phyloP scores from a whole-genome alignment of 2,329 filamentous ascomycete species.

The Paecilomyces sp. region DNA sequence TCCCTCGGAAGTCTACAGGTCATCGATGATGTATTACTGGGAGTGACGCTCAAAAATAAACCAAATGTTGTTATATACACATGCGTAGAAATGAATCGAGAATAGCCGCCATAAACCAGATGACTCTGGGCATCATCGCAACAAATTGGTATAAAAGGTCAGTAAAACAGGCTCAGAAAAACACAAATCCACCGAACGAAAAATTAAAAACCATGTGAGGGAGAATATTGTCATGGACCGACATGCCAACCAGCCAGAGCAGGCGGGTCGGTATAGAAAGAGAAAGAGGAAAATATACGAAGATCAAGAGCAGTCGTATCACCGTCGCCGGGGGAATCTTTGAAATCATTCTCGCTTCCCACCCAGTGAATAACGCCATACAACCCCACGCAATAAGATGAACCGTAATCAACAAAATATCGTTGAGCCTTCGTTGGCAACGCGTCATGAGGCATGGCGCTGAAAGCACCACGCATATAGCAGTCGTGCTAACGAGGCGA shows the following conservation, averaged over 20 bases:
- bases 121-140: not conserved
- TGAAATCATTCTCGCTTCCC: not conserved
- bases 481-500: not conserved
- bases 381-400: not conserved
- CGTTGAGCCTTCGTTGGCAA: conserved; percentile 1
- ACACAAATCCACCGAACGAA: not conserved
- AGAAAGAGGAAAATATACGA: not conserved
- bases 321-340: not conserved
- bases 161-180: not conserved
- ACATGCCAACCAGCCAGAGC: not conserved
- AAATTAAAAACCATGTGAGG: not conserved
- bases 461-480: conserved; percentile 3
- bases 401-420: not conserved
- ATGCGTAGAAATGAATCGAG: not conserved
- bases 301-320: not conserved
- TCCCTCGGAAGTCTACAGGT: no score
- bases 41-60: conserved; percentile 2
- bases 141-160: not conserved
- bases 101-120: not conserved
- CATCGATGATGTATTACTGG: not conserved
- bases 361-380: conserved; percentile 1
- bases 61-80: not conserved
- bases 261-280: not conserved
- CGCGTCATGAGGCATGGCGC: conserved; percentile 1
- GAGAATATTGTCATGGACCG: not conserved